Base-by-base conservation (phyloP, 139 green algal species). In the Klebsormidium nitens region DNA sequence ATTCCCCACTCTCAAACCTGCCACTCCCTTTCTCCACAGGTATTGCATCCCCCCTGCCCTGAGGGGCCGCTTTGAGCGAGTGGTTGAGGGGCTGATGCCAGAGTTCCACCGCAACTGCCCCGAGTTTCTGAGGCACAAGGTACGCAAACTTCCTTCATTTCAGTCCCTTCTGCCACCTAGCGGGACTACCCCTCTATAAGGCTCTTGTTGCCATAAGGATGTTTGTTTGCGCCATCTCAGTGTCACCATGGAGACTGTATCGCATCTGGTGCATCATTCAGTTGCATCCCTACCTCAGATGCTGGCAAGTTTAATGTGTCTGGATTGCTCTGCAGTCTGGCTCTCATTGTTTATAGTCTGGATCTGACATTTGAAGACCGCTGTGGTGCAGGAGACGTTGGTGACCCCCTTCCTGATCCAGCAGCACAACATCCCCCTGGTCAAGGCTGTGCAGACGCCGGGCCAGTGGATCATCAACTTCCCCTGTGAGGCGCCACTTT, bases 391-490 rank as follows among this genome's bases (percentile, higher is more conserved):
- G 69, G 86, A 92, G 55, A 81, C 89, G 29, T 37, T 92, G 36
- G 75, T 92, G 28, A 82, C 72, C 11, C 85, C 87, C 31, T 52
- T 58, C 19, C 60, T 92, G 37, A 77, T 91, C 35, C 46, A 76
- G 29, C 39, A 62, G 17, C 37, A 88, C 32, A 64, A 66, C 64
- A 81, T 91, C 42, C 76, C 70, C 0, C 58, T 87, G 3, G 36
- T 82, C 48, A 75, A 77, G 70, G 68, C 80, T 0, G 63, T 70
- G 28, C 85, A 91, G 79, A 55, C 87, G 66, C 68, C 60, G 2
- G 85, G 78, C 5, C 87, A 95, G 71, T 95, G 93, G 59, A 74
- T 95, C 2, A 85, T 95, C 47, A 85, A 87, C 46, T 91, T 86
- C 71, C 82, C 88, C 5, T 84, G 85, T 58, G 72, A 31, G 14